Percentiles rank a stretch among this genome's conserved stretches.
These are phyloP conservation scores for Wickerhamiella cacticola DNA, from an alignment of 805 yeast genomes.

Conservation along the genomic window DNA sequence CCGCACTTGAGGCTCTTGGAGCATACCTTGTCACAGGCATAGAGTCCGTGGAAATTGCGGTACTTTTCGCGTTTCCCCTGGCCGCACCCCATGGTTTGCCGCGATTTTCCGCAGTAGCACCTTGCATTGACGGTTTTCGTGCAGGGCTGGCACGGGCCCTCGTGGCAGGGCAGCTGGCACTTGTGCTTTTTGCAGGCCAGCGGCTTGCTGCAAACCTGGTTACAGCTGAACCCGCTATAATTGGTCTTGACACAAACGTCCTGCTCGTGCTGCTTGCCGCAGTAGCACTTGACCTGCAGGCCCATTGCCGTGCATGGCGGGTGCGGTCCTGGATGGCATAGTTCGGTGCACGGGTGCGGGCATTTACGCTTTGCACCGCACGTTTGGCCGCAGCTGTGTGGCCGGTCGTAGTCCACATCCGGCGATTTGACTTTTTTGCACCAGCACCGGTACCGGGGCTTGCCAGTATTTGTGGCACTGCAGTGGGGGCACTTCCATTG, in stretches of 20 bases:
- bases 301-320: constrained; percentile 19
- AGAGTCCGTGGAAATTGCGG: constrained; percentile 6
- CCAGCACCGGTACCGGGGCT: constrained; percentile 20
- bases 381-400: constrained; percentile 24
- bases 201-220: constrained; percentile 10
- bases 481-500: constrained; percentile 24
- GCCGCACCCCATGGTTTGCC: background rate
- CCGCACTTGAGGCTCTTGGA: constrained; percentile 37
- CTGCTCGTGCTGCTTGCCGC: constrained; percentile 16
- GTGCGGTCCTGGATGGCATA: constrained; percentile 24
- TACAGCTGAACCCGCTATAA: constrained; percentile 19
- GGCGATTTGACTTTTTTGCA: constrained; percentile 19
- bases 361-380: constrained; percentile 21
- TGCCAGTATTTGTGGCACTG: constrained; percentile 6
- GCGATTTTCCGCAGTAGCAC: constrained; percentile 20
- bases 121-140: constrained; percentile 28
- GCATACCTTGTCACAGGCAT: constrained; percentile 53
- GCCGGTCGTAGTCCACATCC: constrained; percentile 10
- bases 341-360: constrained; percentile 23
- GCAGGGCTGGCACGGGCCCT: constrained; percentile 19
- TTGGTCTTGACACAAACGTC: constrained; percentile 15
- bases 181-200: constrained; percentile 17
- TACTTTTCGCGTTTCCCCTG: constrained; percentile 8
- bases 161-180: constrained; percentile 19
- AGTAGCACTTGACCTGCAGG: constrained; percentile 19